Conservation (phyloP, 306 rosid species). For the Canavalia ensiformis region DNA sequence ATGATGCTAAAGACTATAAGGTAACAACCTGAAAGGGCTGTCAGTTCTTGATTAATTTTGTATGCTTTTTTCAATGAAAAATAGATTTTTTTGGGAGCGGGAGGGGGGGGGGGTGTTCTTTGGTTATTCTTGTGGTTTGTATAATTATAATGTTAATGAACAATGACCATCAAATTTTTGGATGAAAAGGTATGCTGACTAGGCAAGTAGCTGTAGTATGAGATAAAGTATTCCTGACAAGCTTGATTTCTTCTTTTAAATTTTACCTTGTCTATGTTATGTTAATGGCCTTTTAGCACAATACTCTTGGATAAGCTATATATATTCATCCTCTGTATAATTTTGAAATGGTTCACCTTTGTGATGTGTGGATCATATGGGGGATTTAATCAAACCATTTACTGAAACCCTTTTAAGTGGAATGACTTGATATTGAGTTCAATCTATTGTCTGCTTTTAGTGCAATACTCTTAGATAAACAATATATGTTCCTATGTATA, state of each 20-base stretch:
- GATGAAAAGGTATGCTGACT: neutral
- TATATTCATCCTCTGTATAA: constrained; percentile 21
- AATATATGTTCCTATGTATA: too few species aligned
- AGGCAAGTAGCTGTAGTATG: constrained; percentile 30
- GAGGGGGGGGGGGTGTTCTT: neutral
- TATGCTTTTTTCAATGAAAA: constrained; percentile 5
- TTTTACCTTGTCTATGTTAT: constrained; percentile 4
- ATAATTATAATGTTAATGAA: constrained; percentile 1
- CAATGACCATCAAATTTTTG: neutral
- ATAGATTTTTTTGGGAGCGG: neutral
- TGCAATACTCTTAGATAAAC: too few species aligned
- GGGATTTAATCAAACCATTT: constrained; percentile 21
- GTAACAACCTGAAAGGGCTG: neutral
- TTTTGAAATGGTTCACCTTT: constrained; percentile 27
- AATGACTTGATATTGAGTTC: constrained; percentile 28
- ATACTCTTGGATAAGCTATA: constrained; percentile 17
- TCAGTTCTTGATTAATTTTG: constrained; percentile 32
- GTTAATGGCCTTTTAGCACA: neutral
- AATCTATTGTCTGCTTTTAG: neutral
- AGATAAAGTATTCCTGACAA: constrained; percentile 25
- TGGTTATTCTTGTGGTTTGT: constrained; percentile 18
- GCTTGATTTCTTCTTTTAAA: constrained; percentile 44
- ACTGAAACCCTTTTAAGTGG: neutral
- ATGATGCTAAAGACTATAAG: neutral
- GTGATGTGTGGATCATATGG: neutral